Evolutionary conservation across 768 basidiomycete species (phyloP).

Genomic region (Psilocybe cubensis): DNA sequence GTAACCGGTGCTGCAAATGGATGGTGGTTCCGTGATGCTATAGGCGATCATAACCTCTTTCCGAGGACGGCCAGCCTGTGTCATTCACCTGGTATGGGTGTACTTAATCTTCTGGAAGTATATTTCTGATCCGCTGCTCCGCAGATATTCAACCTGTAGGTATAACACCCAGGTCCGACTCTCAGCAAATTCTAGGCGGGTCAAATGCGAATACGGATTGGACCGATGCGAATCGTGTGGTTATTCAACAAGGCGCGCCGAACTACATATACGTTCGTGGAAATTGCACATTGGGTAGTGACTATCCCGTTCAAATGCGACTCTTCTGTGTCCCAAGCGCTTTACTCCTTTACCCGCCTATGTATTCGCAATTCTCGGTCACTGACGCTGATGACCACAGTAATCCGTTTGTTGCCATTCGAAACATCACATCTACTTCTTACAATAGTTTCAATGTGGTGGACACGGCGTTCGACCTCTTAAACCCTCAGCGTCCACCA

Average conservation of each 20-base stretch:
- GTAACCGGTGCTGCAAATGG: neutral
- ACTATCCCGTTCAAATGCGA: neutral
- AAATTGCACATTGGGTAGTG: neutral
- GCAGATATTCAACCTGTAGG: neutral
- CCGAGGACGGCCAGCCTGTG: neutral
- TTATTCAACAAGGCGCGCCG: neutral
- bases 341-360: neutral
- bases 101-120: neutral
- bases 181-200: neutral
- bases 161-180: neutral
- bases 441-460: neutral
- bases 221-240: neutral
- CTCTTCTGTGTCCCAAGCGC: neutral
- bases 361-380: neutral
- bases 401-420: neutral
- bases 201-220: neutral
- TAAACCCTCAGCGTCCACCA: neutral
- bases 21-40: neutral
- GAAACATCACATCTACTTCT: neutral
- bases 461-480: neutral
- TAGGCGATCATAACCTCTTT: neutral
- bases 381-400: neutral
- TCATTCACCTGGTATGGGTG: neutral
- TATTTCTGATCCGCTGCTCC: neutral
- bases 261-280: conserved; percentile 1